phyloP scores from a whole-genome alignment of 257 asterid genomes.

The Rubia yunnanensis region DNA sequence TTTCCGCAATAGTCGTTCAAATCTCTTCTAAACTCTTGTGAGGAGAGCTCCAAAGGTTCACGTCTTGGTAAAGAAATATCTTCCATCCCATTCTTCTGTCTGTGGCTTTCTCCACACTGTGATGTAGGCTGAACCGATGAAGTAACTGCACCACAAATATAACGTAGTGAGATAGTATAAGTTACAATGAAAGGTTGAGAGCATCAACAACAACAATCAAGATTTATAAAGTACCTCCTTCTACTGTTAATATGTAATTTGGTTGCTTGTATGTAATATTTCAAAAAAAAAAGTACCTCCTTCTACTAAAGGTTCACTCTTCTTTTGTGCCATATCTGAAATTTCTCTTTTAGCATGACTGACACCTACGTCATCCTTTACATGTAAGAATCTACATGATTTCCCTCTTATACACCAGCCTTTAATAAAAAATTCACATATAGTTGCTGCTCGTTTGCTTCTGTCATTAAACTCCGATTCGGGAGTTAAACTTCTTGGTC shows the following conservation, averaged over 20 bases:
- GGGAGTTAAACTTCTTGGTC: constrained; percentile 45
- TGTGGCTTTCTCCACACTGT: constrained; percentile 30
- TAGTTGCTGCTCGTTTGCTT: constrained; percentile 48
- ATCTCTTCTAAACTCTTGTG: constrained; percentile 18
- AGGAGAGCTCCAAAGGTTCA: constrained; percentile 19
- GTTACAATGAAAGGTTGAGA: constrained; percentile 11
- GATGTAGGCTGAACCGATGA: constrained; percentile 28
- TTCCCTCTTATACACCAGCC: constrained; percentile 95
- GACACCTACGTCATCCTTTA: constrained; percentile 20
- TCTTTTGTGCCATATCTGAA: constrained; percentile 27
- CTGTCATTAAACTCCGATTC: constrained; percentile 29
- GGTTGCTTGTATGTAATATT: too few relatives aligned
- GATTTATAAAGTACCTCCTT: constrained; percentile 41
- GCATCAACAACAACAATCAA: constrained; percentile 4
- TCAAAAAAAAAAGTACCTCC: constrained; percentile 48
- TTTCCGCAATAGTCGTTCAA: constrained; percentile 20
- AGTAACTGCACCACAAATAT: constrained; percentile 37
- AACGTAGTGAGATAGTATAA: constrained; percentile 13
- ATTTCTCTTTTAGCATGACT: constrained; percentile 26
- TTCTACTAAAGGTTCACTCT: constrained; percentile 22
- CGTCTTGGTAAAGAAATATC: constrained; percentile 16
- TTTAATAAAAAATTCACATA: constrained; percentile 64
- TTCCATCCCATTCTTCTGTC: constrained; percentile 25
- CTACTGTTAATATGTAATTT: too few relatives aligned
- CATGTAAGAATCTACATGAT: constrained; percentile 79